Evolutionary conservation across 371 early-diverging fungal genomes (phyloP), one percentile per base, ranked within the genome.

Genomic region (Sporodiniella umbellata): DNA sequence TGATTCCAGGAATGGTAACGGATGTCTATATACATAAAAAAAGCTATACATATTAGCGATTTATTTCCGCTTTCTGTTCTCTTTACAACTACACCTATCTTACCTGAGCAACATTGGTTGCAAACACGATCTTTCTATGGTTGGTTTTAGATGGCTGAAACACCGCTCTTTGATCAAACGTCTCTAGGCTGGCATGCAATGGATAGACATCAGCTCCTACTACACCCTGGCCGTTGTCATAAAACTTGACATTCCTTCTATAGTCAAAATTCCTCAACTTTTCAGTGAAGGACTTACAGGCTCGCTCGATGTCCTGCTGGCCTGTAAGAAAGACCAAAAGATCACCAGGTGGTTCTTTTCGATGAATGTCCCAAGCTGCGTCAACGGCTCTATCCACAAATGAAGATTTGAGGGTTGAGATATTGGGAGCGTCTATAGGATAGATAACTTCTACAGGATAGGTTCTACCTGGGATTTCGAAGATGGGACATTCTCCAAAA

Each of bases 31-130:
- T 8, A 43, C 39, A n/a, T n/a, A n/a, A n/a, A n/a, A n/a, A n/a
- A n/a, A n/a, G n/a, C n/a, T n/a, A n/a, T 35, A 14, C 17, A 33
- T n/a, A 53, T 17, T 18, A 42, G 37, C 24, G 43, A 50, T 28
- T 28, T 4, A 4, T 28, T 10, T 28, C 30, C 8, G 11, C 4
- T 35, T 35, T 33, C 15, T 35, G 11, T n/a, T 35, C 14, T 35
- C 53, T 30, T 68, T 55, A 53, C 72, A 72, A 42, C 75, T 74
- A 0, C 75, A 77, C 3, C 89, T 93, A 44, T 17, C 86, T 86
- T 39, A 96, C 98, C 78, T 99, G 99, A 28, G 99, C 99, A 65
- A 99, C 99, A 66, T 99, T 99, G 30, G 99, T 99, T 2, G 99
- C 92, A 62, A 99, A 83, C 11, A 99, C 96, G 26, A 99, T 86